Evolutionary conservation across 495 filamentous ascomycete genomes (phyloP), one percentile per base, ranked within the genome.

Genomic region (Aspergillus sclerotiicarbonarius): DNA sequence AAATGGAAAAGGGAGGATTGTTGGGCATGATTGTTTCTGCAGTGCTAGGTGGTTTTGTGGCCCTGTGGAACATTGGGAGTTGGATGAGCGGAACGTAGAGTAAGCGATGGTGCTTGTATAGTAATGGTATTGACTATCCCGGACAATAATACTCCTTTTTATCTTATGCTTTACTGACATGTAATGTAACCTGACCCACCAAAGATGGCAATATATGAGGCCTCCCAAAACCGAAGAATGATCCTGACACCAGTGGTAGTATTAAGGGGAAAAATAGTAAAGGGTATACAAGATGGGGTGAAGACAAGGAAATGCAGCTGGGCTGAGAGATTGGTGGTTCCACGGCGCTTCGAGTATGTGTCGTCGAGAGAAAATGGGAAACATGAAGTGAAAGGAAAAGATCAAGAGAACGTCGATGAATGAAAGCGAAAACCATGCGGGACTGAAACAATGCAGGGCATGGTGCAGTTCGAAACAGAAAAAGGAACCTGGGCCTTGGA

Each of bases 261-360:
- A 54, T 45, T 15, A 43, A 61, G 58, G 58, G 31, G 31, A 48
- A 56, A 56, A 44, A 54, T 58, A 33, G 33, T 19, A 48, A 37
- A 52, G 59, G 61, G 61, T 64, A 63, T 64, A 63, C 64, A 63
- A 50, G 56, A 62, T 31, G 53, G 56, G 54, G 53, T 16, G 51
- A 37, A 15, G 15, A 44, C 19, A 50, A 51, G 20, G 25, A 25
- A 49, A 48, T 48, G 51, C 29, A 21, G 32, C 8, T 29, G 30
- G 41, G 32, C 25, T 3, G 20, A 52, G 49, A 20, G 39, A 52
- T 39, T 33, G 16, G 30, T 18, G 12, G 39, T 41, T 41, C n/a
- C 37, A 41, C 35, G 35, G 29, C 44, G n/a, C 31, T 52, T 60
- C 18, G 44, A 41, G 56, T 50, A 56, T 52, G 46, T 55, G 21